Evolutionary conservation across 441 rosid species (phyloP).

Genomic region (Gossypium trilobum): DNA sequence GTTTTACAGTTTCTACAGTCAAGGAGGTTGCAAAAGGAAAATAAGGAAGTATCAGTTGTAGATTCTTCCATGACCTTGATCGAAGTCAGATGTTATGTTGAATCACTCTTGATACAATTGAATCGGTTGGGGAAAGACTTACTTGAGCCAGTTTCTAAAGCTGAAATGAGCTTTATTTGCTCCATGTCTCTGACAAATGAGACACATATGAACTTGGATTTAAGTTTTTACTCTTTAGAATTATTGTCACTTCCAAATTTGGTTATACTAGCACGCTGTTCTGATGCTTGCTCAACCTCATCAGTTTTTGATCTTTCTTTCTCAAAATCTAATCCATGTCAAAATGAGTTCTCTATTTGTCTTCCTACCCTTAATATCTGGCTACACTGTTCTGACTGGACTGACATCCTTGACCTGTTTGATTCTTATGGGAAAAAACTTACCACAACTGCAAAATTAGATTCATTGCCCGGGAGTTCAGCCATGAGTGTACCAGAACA

Average conservation of each 20-base stretch:
- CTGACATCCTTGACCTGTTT: constrained; percentile 35
- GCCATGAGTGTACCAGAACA: constrained; percentile 15
- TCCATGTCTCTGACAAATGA: constrained; percentile 53
- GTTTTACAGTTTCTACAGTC: constrained; percentile 49
- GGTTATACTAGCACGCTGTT: constrained; percentile 56
- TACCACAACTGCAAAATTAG: constrained; percentile 21
- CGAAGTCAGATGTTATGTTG: constrained; percentile 44
- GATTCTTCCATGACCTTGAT: constrained; percentile 29
- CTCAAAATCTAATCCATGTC: constrained; percentile 32
- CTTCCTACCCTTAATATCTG: constrained; percentile 76
- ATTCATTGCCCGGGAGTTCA: constrained; percentile 24
- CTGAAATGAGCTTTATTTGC: constrained; percentile 47
- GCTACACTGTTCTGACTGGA: constrained; percentile 64
- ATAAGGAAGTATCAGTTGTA: constrained; percentile 25
- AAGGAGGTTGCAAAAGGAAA: constrained; percentile 38
- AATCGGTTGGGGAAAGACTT: constrained; percentile 28
- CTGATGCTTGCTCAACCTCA: constrained; percentile 26
- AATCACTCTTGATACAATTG: constrained; percentile 40
- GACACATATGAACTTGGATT: constrained; percentile 34
- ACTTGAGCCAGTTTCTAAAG: constrained; percentile 47
- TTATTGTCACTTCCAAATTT: constrained; percentile 46
- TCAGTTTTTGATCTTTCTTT: constrained; percentile 46
- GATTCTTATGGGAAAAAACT: constrained; percentile 35
- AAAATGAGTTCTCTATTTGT: constrained; percentile 38
- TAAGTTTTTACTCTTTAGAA: constrained; percentile 43